Evolutionary conservation across 1,139 yeast species (phyloP).

Genomic region (Kurtzmaniella quercitrusa): DNA sequence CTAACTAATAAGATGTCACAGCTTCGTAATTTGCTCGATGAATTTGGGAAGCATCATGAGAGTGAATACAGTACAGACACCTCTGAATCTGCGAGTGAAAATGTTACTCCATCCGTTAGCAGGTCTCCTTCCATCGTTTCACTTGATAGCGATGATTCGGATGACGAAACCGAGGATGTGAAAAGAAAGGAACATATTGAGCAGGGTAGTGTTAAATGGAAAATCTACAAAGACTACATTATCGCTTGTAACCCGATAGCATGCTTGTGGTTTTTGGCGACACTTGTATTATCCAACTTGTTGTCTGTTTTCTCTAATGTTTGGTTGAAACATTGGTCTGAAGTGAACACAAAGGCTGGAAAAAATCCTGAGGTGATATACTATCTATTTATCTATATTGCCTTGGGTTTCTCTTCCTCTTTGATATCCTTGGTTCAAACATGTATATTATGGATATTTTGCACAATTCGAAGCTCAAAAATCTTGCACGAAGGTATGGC

Average conservation of each 20-base stretch:
- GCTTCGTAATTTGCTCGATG: conserved; percentile 20
- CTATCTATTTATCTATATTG: conserved; percentile 26
- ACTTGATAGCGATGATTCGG: background rate
- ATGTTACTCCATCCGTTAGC: background rate
- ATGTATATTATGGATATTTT: conserved; percentile 15
- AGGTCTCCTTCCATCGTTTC: conserved; percentile 5
- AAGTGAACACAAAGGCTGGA: conserved; percentile 28
- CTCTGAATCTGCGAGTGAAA: background rate
- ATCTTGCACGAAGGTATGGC: conserved; percentile 25
- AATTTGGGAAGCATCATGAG: conserved; percentile 16
- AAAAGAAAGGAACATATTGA: conserved; percentile 11
- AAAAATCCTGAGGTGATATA: conserved; percentile 20
- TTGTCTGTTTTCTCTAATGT: conserved; percentile 10
- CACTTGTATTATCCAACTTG: conserved; percentile 7
- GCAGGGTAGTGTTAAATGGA: conserved; percentile 23
- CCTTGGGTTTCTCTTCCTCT: conserved; percentile 20
- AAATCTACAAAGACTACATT: conserved; percentile 20
- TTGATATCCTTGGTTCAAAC: conserved; percentile 3
- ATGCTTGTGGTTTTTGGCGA: conserved; percentile 11
- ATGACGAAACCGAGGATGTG: conserved; percentile 6
- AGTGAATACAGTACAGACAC: conserved; percentile 7
- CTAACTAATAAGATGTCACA: background rate
- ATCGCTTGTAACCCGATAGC: conserved; percentile 23
- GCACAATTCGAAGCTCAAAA: conserved; percentile 18
- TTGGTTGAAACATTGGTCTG: conserved; percentile 66